phyloP scores from a whole-genome alignment of 495 filamentous ascomycete genomes.

The Neurospora intermedia region DNA sequence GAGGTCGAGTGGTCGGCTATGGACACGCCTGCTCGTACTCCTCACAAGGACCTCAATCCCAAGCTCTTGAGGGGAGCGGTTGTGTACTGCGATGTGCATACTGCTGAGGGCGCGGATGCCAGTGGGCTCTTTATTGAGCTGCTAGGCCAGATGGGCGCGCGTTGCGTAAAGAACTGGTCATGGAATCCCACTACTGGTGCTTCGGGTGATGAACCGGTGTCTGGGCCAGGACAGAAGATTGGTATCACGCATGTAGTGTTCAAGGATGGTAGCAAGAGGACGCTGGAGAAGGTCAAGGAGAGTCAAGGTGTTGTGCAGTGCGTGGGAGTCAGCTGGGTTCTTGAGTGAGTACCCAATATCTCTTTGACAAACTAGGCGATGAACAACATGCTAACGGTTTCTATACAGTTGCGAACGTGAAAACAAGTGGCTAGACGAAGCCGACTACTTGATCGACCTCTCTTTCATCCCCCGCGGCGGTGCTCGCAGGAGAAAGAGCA shows the following conservation, averaged over 20 bases:
- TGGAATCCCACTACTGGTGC: slow-evolving; percentile 52
- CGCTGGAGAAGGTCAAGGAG: slow-evolving; percentile 74
- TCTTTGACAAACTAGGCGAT: neutral
- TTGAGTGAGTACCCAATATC: slow-evolving; percentile 50
- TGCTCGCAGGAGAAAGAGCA: slow-evolving; percentile 72
- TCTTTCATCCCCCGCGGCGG: slow-evolving; percentile 65
- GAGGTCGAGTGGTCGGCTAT: slow-evolving; percentile 37
- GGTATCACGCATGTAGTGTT: slow-evolving; percentile 93
- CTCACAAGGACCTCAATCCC: slow-evolving; percentile 39
- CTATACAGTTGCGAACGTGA: slow-evolving; percentile 61
- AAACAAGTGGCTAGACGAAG: slow-evolving; percentile 62
- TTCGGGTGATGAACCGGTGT: neutral
- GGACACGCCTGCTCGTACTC: slow-evolving; percentile 45
- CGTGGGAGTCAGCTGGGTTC: slow-evolving; percentile 80
- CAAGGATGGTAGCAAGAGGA: slow-evolving; percentile 83
- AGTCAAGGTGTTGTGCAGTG: slow-evolving; percentile 67
- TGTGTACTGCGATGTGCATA: slow-evolving; percentile 90
- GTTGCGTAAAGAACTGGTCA: slow-evolving; percentile 71
- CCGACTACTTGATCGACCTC: slow-evolving; percentile 60
- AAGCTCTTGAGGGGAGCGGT: slow-evolving; percentile 58
- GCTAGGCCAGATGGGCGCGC: slow-evolving; percentile 74
- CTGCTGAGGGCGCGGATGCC: slow-evolving; percentile 76
- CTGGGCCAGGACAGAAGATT: slow-evolving; percentile 34
- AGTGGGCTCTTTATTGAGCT: slow-evolving; percentile 75
- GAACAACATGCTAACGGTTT: neutral